These are phyloP conservation scores for Xanthoparmelia taractica DNA, from an alignment of 495 filamentous ascomycete species.

Conservation along the genomic window DNA sequence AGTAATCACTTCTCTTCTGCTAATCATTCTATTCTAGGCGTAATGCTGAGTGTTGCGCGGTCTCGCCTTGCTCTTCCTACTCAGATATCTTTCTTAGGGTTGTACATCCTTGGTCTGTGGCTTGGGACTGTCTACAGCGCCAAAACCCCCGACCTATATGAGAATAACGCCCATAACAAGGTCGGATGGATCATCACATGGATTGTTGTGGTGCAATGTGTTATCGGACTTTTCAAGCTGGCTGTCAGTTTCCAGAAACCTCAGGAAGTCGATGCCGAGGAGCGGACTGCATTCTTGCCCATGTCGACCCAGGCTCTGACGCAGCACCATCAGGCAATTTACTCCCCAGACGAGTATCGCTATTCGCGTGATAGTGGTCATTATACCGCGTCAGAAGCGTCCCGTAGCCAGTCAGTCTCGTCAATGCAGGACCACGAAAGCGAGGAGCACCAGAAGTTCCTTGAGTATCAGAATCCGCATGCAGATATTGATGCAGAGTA, in stretches of 20 bases:
- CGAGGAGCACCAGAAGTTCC: conserved; percentile 47
- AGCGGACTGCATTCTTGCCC: conserved; percentile 54
- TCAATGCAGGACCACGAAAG: conserved; percentile 46
- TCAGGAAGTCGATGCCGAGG: conserved; percentile 24
- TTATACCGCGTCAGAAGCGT: conserved; percentile 66
- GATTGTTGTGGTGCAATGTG: conserved; percentile 58
- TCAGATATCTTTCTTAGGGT: conserved; percentile 67
- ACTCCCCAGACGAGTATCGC: conserved; percentile 45
- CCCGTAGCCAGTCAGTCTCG: conserved; percentile 58
- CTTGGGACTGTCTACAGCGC: conserved; percentile 70
- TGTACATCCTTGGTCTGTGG: conserved; percentile 64
- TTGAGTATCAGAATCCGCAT: conserved; percentile 44
- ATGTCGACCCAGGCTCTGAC: conserved; percentile 61
- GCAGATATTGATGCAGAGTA: conserved; percentile 34
- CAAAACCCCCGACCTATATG: conserved; percentile 80
- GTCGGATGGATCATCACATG: conserved; percentile 81
- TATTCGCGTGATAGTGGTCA: conserved; percentile 86
- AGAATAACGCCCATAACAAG: conserved; percentile 80
- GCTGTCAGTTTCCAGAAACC: conserved; percentile 37
- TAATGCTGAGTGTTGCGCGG: conserved; percentile 76
- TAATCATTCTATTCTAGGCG: conserved; percentile 43
- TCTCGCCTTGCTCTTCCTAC: conserved; percentile 65
- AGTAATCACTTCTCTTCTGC: background rate
- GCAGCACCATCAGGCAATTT: conserved; percentile 49
- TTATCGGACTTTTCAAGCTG: conserved; percentile 56